Percentiles rank a stretch among this genome's conserved stretches.
These are phyloP conservation scores for Annulohypoxylon nitens DNA, from an alignment of 495 filamentous ascomycete genomes.

Conservation along the genomic window DNA sequence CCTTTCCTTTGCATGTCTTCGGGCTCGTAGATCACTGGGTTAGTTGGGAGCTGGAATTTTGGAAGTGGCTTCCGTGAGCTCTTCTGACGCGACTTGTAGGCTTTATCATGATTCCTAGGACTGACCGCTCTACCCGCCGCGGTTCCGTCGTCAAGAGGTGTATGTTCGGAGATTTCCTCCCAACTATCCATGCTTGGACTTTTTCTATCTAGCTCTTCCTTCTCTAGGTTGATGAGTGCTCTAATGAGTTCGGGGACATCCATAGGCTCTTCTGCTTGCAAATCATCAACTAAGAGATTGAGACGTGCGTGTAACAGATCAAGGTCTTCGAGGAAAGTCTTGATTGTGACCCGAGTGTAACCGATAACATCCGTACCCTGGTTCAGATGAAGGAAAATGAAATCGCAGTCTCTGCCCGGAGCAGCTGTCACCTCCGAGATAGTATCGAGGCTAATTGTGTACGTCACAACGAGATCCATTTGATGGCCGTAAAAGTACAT, in stretches of 20 bases:
- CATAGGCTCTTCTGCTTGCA: slow-evolving; percentile 73
- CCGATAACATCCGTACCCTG: slow-evolving; percentile 69
- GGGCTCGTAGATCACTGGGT: slow-evolving; percentile 86
- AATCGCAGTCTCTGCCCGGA: slow-evolving; percentile 90
- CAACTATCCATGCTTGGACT: slow-evolving; percentile 89
- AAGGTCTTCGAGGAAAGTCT: slow-evolving; percentile 91
- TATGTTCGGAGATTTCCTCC: slow-evolving; percentile 83
- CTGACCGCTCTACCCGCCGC: slow-evolving; percentile 56
- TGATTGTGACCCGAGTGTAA: slow-evolving; percentile 82
- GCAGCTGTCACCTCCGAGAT: slow-evolving; percentile 92
- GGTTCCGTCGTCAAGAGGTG: slow-evolving; percentile 71
- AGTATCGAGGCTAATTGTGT: slow-evolving; percentile 75
- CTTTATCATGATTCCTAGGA: slow-evolving; percentile 65
- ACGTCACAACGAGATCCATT: slow-evolving; percentile 89
- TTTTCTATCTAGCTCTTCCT: slow-evolving; percentile 66
- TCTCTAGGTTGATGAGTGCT: slow-evolving; percentile 70
- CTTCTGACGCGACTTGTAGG: slow-evolving; percentile 71
- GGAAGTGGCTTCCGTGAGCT: slow-evolving; percentile 66
- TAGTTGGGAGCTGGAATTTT: slow-evolving; percentile 86
- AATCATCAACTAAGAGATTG: slow-evolving; percentile 83
- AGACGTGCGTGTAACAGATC: slow-evolving; percentile 84
- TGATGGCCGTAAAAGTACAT: slow-evolving; percentile 98
- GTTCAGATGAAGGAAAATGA: slow-evolving; percentile 88
- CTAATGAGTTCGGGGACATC: slow-evolving; percentile 63
- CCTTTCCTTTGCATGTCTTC: slow-evolving; percentile 77